Conservation (phyloP, 139 green algal species). For the Chlamydomonas incerta region DNA sequence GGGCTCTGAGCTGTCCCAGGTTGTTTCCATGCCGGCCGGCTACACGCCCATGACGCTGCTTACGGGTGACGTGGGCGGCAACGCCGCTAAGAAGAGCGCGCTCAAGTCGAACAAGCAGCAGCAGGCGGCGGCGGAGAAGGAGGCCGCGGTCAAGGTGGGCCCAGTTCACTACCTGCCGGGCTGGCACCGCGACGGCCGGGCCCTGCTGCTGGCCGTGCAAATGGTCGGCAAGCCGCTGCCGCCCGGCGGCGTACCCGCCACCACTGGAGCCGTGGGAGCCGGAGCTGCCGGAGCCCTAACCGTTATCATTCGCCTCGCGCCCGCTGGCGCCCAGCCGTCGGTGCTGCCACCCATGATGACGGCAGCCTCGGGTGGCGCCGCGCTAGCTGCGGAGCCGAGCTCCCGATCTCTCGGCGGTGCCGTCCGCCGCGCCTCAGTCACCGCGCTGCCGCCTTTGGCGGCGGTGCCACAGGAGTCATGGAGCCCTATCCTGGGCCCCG, state of each 20-base stretch:
- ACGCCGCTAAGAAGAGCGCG: neutral
- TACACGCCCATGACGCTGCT: neutral
- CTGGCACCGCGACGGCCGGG: neutral
- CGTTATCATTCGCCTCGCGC: neutral
- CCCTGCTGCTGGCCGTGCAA: neutral
- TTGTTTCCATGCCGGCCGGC: neutral
- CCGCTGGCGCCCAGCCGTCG: no score
- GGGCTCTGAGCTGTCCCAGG: neutral
- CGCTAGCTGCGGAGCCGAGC: neutral
- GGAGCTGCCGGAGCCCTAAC: neutral
- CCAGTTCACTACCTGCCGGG: neutral
- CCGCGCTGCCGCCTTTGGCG: no score
- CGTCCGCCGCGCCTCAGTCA: no score
- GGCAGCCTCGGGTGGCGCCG: no score
- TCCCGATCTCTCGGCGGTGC: no score
- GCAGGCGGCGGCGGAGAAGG: neutral
- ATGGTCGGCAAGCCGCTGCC: neutral
- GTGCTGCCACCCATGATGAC: no score
- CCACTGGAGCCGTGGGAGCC: no score
- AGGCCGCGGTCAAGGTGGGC: neutral
- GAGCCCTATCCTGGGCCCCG: no score
- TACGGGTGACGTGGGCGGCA: no score
- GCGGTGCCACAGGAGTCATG: no score
- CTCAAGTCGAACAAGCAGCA: neutral
- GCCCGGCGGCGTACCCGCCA: no score